Conservation (phyloP, 768 basidiomycete genomes). For the Suillus discolor region DNA sequence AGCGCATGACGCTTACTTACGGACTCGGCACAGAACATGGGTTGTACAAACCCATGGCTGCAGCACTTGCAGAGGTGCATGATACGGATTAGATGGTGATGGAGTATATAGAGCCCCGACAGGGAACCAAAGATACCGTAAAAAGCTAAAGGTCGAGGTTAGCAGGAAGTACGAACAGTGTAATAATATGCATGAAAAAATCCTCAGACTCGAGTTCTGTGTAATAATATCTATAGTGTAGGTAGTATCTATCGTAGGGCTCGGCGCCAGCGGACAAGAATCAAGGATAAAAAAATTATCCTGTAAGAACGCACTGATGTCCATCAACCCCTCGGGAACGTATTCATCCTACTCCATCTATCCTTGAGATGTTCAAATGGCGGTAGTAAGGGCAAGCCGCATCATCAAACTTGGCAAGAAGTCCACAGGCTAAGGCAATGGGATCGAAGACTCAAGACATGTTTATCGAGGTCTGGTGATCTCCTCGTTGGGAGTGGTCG, state of each 20-base stretch:
- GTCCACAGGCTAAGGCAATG: background rate
- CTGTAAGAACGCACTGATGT: background rate
- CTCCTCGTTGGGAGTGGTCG: background rate
- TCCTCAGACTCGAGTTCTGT: background rate
- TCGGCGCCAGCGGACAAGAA: too few species aligned
- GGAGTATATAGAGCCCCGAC: background rate
- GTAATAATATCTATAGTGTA: background rate
- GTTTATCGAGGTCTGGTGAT: background rate
- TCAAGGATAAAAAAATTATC: too few species aligned
- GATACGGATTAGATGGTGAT: background rate
- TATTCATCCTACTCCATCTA: background rate
- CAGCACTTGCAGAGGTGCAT: slow-evolving; percentile 31
- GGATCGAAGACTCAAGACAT: background rate
- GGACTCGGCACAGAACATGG: slow-evolving; percentile 82
- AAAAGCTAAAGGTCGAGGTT: background rate
- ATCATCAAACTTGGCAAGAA: background rate
- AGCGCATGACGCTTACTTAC: slow-evolving; percentile 80
- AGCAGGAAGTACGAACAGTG: background rate
- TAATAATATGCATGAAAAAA: background rate
- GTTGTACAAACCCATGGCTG: slow-evolving; percentile 51
- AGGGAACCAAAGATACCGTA: background rate
- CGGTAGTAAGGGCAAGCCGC: background rate
- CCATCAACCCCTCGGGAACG: background rate
- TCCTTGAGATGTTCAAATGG: background rate
- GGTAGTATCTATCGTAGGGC: too few species aligned